These are phyloP conservation scores for Chalciporus piperatus DNA, from an alignment of 768 basidiomycete species.

Conservation along the genomic window DNA sequence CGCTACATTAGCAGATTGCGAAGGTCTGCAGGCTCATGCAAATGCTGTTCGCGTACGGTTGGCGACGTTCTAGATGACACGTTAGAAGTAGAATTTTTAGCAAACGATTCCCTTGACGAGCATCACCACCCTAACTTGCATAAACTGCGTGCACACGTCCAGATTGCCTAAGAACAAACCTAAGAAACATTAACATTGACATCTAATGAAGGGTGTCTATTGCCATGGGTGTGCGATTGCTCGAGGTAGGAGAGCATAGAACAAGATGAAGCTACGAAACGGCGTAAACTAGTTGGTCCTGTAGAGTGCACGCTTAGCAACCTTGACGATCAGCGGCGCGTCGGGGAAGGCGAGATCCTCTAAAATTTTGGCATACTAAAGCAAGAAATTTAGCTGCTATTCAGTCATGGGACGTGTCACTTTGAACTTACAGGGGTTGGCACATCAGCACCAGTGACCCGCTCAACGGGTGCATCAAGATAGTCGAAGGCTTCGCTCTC, in stretches of 20 bases:
- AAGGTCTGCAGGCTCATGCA: slow-evolving; percentile 92
- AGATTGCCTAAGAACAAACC: neutral
- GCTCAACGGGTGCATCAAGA: slow-evolving; percentile 97
- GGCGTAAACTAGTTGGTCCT: slow-evolving; percentile 64
- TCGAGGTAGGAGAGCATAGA: slow-evolving; percentile 11
- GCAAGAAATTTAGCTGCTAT: slow-evolving; percentile 12
- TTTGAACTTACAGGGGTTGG: slow-evolving; percentile 80
- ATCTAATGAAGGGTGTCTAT: slow-evolving; percentile 16
- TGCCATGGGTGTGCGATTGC: slow-evolving; percentile 17
- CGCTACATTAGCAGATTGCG: slow-evolving; percentile 87
- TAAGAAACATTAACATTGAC: slow-evolving; percentile 10
- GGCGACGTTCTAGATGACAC: slow-evolving; percentile 7
- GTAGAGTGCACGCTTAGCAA: slow-evolving; percentile 91
- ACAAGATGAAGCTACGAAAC: slow-evolving; percentile 10
- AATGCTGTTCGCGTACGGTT: slow-evolving; percentile 92
- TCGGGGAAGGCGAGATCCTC: slow-evolving; percentile 94
- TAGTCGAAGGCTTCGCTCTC: slow-evolving; percentile 99
- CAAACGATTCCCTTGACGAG: neutral
- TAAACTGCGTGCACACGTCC: neutral
- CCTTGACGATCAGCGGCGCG: slow-evolving; percentile 86
- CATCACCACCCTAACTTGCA: neutral
- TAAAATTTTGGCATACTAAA: slow-evolving; percentile 84
- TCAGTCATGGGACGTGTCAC: slow-evolving; percentile 4
- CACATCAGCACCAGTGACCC: slow-evolving; percentile 95
- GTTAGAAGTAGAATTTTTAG: neutral